Evolutionary conservation across 345 rosid species (phyloP).

Genomic region (Stellera chamaejasme): DNA sequence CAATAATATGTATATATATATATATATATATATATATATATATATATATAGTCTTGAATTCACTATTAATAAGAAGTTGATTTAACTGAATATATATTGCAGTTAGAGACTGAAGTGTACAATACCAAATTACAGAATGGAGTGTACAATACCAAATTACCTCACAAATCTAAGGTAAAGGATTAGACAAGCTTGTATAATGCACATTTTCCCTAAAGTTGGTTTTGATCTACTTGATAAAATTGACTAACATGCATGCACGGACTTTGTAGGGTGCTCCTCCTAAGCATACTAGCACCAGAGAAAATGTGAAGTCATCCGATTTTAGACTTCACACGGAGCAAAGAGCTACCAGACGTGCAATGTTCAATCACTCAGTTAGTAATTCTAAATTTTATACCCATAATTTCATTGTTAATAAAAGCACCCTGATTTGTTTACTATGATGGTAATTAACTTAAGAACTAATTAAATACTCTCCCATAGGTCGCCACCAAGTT

Average conservation of each 20-base stretch:
- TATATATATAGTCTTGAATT: too few relatives aligned
- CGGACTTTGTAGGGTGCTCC: slow-evolving; percentile 9
- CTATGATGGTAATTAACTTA: neutral
- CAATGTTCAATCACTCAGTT: slow-evolving; percentile 79
- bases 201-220: neutral
- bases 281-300: slow-evolving; percentile 26
- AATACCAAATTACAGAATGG: too few relatives aligned
- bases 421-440: too few relatives aligned
- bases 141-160: too few relatives aligned
- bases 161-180: slow-evolving; percentile 23
- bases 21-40: too few relatives aligned
- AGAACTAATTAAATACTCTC: neutral
- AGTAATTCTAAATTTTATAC: slow-evolving; percentile 3
- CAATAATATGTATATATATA: too few relatives aligned
- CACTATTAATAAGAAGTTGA: too few relatives aligned
- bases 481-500: slow-evolving; percentile 67
- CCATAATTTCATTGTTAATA: too few relatives aligned
- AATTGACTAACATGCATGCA: too few relatives aligned
- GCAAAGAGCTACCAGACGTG: slow-evolving; percentile 74
- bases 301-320: slow-evolving; percentile 59
- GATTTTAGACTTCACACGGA: slow-evolving; percentile 73
- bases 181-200: neutral
- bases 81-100: too few relatives aligned
- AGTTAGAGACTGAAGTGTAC: too few relatives aligned
- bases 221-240: neutral